Evolutionary conservation across 805 yeast genomes (phyloP).

Genomic region (Nakazawaea ishiwadae): DNA sequence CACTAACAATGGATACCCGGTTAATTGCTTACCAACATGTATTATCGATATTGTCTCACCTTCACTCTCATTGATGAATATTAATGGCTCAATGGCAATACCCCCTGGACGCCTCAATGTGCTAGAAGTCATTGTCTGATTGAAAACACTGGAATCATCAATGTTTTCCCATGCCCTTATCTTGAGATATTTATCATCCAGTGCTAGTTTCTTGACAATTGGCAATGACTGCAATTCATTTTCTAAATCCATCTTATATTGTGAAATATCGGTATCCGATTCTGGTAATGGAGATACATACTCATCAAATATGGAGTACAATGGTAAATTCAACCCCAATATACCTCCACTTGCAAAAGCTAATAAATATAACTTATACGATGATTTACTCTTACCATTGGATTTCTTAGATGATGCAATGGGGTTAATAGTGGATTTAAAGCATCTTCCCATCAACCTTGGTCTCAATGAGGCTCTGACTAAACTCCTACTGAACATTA

Average conservation of each 20-base stretch:
- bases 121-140: constrained; percentile 36
- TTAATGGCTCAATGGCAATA: constrained; percentile 65
- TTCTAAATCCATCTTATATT: constrained; percentile 33
- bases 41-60: constrained; percentile 62
- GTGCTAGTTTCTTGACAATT: constrained; percentile 42
- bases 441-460: neutral
- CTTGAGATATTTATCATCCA: constrained; percentile 31
- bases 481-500: neutral
- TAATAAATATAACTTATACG: constrained; percentile 5
- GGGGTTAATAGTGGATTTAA: constrained; percentile 3
- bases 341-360: constrained; percentile 4
- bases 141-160: constrained; percentile 34
- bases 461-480: neutral
- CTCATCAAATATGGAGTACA: constrained; percentile 5
- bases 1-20: constrained; percentile 83
- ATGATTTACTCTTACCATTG: neutral
- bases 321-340: constrained; percentile 11
- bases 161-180: constrained; percentile 40
- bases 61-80: constrained; percentile 53
- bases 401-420: neutral
- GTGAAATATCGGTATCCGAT: constrained; percentile 19
- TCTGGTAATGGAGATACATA: neutral
- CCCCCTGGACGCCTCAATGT: constrained; percentile 74
- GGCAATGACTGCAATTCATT: constrained; percentile 43
- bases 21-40: constrained; percentile 71